phyloP scores from a whole-genome alignment of 768 basidiomycete species.

The Lyophyllum semitale region DNA sequence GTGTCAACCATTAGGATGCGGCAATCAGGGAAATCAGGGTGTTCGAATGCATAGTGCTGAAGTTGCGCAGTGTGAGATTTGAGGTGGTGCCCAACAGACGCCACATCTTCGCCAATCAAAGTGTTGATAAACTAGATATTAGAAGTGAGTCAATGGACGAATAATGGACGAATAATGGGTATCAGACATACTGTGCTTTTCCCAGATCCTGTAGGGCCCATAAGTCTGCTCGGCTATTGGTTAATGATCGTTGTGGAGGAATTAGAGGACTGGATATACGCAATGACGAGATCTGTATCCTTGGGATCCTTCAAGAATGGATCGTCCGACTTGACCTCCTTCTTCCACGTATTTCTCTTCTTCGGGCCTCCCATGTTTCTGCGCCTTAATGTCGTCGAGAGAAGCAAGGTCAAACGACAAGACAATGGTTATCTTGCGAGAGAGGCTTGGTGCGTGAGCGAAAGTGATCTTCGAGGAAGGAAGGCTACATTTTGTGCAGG shows the following conservation, averaged over 20 bases:
- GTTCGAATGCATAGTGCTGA: slow-evolving; percentile 13
- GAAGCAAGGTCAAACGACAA: too few species aligned
- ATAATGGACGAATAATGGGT: not conserved
- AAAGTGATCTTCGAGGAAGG: too few species aligned
- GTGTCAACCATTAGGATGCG: slow-evolving; percentile 26
- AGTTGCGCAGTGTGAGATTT: slow-evolving; percentile 24
- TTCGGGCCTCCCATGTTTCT: too few species aligned
- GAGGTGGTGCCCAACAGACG: slow-evolving; percentile 22
- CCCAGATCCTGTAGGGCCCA: slow-evolving; percentile 32
- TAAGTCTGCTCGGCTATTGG: slow-evolving; percentile 9
- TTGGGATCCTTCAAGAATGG: not conserved
- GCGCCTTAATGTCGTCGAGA: too few species aligned
- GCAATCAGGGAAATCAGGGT: slow-evolving; percentile 9
- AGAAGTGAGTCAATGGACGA: not conserved
- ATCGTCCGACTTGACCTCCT: not conserved
- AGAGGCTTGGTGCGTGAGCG: too few species aligned
- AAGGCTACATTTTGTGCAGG: too few species aligned
- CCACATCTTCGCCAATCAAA: slow-evolving; percentile 10
- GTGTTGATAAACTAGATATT: slow-evolving; percentile 23
- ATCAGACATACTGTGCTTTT: slow-evolving; percentile 28
- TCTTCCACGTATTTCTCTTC: too few species aligned
- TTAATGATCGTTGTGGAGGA: not conserved
- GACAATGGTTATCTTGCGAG: too few species aligned
- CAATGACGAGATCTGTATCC: not conserved
- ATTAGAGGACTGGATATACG: not conserved